Conservation (phyloP, 495 filamentous ascomycete genomes). For the Neurospora sp. region DNA sequence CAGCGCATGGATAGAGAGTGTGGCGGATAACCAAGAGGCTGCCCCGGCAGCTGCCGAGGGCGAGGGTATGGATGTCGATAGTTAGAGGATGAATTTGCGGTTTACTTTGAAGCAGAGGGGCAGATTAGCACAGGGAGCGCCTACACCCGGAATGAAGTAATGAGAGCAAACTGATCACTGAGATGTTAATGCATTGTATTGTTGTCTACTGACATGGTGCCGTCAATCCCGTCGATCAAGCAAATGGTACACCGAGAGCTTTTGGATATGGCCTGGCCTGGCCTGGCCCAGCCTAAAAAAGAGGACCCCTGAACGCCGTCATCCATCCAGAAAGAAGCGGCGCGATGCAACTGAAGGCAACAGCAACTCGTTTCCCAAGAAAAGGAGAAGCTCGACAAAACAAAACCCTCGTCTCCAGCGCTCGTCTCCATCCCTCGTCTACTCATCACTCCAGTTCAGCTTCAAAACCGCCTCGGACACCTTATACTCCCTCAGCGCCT, state of each 20-base stretch:
- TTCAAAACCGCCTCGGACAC: constrained; percentile 62
- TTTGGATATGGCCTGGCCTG: not conserved
- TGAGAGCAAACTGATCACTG: not conserved
- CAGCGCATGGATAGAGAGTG: constrained; percentile 61
- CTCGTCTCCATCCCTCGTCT: constrained; percentile 3
- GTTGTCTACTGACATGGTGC: not conserved
- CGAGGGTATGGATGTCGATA: constrained; percentile 77
- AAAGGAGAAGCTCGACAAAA: not conserved
- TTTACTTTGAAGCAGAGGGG: not conserved
- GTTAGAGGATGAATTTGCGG: constrained; percentile 12
- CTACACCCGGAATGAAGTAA: not conserved
- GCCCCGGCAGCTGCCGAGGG: constrained; percentile 32
- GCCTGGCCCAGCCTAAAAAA: not conserved
- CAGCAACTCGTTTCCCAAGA: not conserved
- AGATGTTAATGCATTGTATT: not conserved
- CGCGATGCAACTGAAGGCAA: not conserved
- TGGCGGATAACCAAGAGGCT: constrained; percentile 48
- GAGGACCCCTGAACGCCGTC: not conserved
- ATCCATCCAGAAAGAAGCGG: not conserved
- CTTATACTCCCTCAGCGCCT: constrained; percentile 61
- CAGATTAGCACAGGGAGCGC: not conserved
- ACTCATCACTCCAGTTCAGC: constrained; percentile 71
- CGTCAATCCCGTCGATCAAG: not conserved
- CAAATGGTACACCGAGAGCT: not conserved
- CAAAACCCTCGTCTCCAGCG: not conserved